phyloP scores from a whole-genome alignment of 352 stramenopile genomes.

The Globisporangium echinulatum region DNA sequence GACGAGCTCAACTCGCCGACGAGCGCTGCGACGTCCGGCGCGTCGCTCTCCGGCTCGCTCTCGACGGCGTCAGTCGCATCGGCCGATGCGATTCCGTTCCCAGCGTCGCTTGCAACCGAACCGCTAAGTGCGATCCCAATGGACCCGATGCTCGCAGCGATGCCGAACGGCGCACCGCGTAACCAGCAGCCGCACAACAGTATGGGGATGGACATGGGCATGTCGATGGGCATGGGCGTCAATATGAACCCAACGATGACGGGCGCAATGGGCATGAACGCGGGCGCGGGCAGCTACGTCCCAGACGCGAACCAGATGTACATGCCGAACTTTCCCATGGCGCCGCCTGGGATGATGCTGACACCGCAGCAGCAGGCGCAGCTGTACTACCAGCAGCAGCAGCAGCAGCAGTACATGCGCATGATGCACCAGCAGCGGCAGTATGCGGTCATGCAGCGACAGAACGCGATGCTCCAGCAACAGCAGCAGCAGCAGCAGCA shows the following conservation, averaged over 20 bases:
- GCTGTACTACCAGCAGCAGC: constrained; percentile 69
- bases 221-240: constrained; percentile 20
- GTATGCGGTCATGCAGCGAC: constrained; percentile 32
- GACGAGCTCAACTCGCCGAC: constrained; percentile 82
- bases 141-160: constrained; percentile 17
- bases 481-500: constrained; percentile 24
- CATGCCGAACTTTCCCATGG: constrained; percentile 63
- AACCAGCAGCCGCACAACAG: constrained; percentile 5
- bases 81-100: constrained; percentile 68
- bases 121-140: constrained; percentile 26
- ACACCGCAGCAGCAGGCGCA: constrained; percentile 40
- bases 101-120: constrained; percentile 60
- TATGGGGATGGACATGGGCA: constrained; percentile 21
- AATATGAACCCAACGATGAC: constrained; percentile 42
- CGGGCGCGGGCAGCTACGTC: background rate
- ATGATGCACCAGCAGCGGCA: constrained; percentile 49
- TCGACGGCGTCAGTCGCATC: constrained; percentile 25
- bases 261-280: constrained; percentile 39
- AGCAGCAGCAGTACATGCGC: constrained; percentile 79
- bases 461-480: constrained; percentile 35
- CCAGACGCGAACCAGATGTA: constrained; percentile 43
- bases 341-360: constrained; percentile 74
- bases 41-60: constrained; percentile 21
- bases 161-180: constrained; percentile 15
- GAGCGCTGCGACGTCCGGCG: constrained; percentile 20